A percentile compares a stretch with the other conserved stretches of the same genome.
Evolutionary conservation across 208 protist genomes (phyloP).

Genomic region (Angomonas ambiguus): DNA sequence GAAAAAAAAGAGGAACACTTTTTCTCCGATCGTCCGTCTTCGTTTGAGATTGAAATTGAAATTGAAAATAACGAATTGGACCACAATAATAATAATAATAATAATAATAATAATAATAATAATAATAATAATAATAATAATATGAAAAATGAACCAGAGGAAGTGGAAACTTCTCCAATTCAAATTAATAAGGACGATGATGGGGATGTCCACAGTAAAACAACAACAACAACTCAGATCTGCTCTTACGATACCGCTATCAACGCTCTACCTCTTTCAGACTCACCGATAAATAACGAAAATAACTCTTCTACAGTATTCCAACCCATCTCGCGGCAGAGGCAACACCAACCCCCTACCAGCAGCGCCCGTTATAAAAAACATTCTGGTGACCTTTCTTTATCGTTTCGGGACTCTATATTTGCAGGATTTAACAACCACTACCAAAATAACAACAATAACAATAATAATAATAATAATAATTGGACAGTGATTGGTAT

Average conservation of each 20-base stretch:
- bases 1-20: not conserved
- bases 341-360: no score
- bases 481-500: not conserved
- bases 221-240: no score
- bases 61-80: not conserved
- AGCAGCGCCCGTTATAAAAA: no score
- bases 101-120: not conserved
- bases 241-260: no score
- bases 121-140: not conserved
- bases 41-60: not conserved
- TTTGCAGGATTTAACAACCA: not conserved
- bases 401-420: not conserved
- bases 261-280: no score
- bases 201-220: no score
- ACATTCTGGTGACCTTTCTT: not conserved
- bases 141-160: no score
- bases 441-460: conserved; percentile 4
- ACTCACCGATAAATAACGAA: no score
- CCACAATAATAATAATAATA: not conserved
- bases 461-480: conserved; percentile 1
- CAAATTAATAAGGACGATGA: no score
- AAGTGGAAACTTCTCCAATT: no score
- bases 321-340: no score
- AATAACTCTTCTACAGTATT: no score
- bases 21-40: not conserved